A percentile compares a stretch with the other conserved stretches of the same genome.
phyloP scores from a whole-genome alignment of 768 basidiomycete species.

The Tricholoma sp. region DNA sequence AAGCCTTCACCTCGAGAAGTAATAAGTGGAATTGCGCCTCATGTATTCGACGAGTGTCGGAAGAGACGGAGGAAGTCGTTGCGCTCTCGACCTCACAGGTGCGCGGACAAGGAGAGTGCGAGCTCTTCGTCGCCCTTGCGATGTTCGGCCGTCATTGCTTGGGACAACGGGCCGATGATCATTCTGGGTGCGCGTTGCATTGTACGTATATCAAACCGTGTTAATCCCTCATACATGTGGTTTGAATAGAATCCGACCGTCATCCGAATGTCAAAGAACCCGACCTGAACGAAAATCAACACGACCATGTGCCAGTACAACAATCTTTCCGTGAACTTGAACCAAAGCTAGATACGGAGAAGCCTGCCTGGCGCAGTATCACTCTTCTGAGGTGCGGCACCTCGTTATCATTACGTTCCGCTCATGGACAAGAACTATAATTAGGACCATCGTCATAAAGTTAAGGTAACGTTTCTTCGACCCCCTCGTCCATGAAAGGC shows the following conservation, averaged over 20 bases:
- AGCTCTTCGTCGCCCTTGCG: conserved; percentile 29
- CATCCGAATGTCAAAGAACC: not conserved
- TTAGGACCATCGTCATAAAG: conserved; percentile 16
- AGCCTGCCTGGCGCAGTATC: conserved; percentile 10
- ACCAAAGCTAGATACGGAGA: conserved; percentile 11
- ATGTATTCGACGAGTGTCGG: conserved; percentile 37
- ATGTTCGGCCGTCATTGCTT: conserved; percentile 27
- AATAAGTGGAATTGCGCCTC: conserved; percentile 41
- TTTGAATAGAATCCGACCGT: conserved; percentile 12
- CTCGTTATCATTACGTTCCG: conserved; percentile 8
- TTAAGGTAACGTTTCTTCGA: conserved; percentile 13
- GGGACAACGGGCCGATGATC: conserved; percentile 30
- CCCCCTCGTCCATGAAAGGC: not conserved
- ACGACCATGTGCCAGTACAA: not conserved
- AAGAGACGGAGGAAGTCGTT: conserved; percentile 21
- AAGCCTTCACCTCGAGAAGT: conserved; percentile 37
- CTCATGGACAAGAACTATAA: not conserved
- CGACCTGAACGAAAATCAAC: not conserved
- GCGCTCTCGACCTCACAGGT: conserved; percentile 10
- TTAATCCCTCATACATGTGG: not conserved
- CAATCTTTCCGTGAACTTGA: conserved; percentile 5
- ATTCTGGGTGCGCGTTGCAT: conserved; percentile 22
- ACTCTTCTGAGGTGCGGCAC: conserved; percentile 14
- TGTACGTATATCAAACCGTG: not conserved
- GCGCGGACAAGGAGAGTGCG: conserved; percentile 16